Percentiles rank a stretch among this genome's conserved stretches.
phyloP scores from a whole-genome alignment of 1,284 basidiomycete species.

The Sporisorium scitamineum region DNA sequence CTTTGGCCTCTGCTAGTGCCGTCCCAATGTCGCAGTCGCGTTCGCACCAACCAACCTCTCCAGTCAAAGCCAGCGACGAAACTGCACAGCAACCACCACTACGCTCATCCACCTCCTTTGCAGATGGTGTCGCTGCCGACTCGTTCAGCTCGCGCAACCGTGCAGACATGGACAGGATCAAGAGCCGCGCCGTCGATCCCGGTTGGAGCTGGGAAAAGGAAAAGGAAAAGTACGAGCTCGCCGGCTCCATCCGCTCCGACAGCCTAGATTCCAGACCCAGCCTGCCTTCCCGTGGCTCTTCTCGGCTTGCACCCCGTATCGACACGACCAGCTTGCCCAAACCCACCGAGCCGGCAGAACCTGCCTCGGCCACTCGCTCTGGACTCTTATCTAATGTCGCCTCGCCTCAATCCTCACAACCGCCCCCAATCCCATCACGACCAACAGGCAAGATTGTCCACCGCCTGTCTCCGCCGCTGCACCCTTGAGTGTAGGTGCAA shows the following conservation, averaged over 20 bases:
- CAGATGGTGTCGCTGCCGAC: slow-evolving; percentile 16
- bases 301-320: slow-evolving; percentile 30
- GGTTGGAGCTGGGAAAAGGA: slow-evolving; percentile 56
- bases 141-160: slow-evolving; percentile 26
- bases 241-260: slow-evolving; percentile 36
- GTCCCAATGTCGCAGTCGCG: slow-evolving; percentile 21
- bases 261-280: slow-evolving; percentile 38
- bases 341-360: slow-evolving; percentile 6
- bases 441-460: slow-evolving; percentile 4
- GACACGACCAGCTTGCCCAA: slow-evolving; percentile 22
- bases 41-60: slow-evolving; percentile 13
- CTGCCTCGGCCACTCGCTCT: slow-evolving; percentile 6
- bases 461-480: not conserved
- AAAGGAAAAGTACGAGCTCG: slow-evolving; percentile 38
- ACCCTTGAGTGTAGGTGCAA: not conserved
- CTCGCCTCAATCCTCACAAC: slow-evolving; percentile 35
- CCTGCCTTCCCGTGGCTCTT: slow-evolving; percentile 39
- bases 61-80: not conserved
- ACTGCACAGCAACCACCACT: slow-evolving; percentile 12
- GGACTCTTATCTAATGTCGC: slow-evolving; percentile 28
- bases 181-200: slow-evolving; percentile 53
- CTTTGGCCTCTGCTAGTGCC: not conserved
- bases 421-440: slow-evolving; percentile 29
- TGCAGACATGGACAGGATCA: slow-evolving; percentile 51
- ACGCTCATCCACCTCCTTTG: slow-evolving; percentile 39